Evolutionary conservation across 805 yeast species (phyloP), one percentile per base, ranked within the genome.

Genomic region (Nakazawaea pomicola): DNA sequence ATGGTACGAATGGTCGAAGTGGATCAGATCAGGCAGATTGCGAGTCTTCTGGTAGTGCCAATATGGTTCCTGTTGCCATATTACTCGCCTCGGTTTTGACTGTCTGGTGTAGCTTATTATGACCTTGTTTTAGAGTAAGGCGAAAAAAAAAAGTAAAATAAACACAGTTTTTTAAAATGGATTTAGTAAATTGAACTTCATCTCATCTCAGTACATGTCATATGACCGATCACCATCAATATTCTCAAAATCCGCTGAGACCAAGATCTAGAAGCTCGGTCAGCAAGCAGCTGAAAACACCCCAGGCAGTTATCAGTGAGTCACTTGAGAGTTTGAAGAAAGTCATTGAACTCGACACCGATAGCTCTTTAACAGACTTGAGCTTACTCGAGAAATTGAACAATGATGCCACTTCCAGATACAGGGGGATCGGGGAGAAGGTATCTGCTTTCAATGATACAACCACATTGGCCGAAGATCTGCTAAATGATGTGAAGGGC

Each of bases 321-420:
- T 48, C 58, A 6, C 52, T 53, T 40, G 54, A 52, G 20, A 60
- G 65, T 34, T 40, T 69, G 14, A 56, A 58, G 34, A 58, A 48
- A 25, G 57, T 69, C 9, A 44, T 60, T 6, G 57, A 51, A 9
- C 55, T 65, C 17, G 64, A 60, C 30, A 59, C 65, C 4, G 58
- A 58, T 41, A 55, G 58, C 2, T 51, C 66, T 0, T 51, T 67
- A 3, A 51, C 57, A 32, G 64, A 76, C 46, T 58, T 79, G 50
- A 73, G 69, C 48, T 55, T 74, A 11, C 47, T 78, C 24, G 75
- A 74, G 41, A 74, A 76, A 47, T 56, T 76, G 43, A 79, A 79
- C 51, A 78, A 81, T n/a, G 67, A 74, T 40, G 74, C 78, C 35
- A 71, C 79, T 0, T 57, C 77, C 46, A 73, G 72, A 49, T 76